Conservation (phyloP, 2,329 filamentous ascomycete genomes). For the Reticulascus tulasneorum region DNA sequence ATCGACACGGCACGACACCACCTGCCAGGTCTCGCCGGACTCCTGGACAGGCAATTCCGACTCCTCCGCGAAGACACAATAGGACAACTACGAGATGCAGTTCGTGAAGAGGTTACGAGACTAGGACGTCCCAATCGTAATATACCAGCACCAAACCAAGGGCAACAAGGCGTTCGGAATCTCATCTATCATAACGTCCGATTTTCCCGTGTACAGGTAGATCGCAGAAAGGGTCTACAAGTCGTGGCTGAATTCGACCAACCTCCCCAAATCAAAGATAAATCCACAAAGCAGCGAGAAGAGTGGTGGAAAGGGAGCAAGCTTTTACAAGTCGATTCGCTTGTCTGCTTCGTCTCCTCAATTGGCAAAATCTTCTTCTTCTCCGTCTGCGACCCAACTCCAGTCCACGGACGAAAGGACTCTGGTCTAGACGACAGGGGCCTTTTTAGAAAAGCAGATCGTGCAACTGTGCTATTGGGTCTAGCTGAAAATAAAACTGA, state of each 20-base stretch:
- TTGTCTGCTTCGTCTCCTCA: conserved; percentile 45
- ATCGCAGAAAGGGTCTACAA: conserved; percentile 39
- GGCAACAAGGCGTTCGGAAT: too few species aligned
- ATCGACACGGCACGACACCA: conserved; percentile 30
- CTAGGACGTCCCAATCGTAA: too few species aligned
- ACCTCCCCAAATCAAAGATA: conserved; percentile 24
- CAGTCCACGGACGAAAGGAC: too few species aligned
- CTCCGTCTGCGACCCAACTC: too few species aligned
- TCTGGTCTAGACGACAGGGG: too few species aligned
- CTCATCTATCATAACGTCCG: too few species aligned
- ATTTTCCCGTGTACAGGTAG: too few species aligned
- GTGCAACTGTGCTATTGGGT: too few species aligned
- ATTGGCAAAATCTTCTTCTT: conserved; percentile 35
- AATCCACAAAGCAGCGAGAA: conserved; percentile 25
- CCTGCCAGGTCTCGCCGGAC: conserved; percentile 36
- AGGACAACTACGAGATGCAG: conserved; percentile 46
- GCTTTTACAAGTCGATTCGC: conserved; percentile 42
- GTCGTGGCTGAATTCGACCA: conserved; percentile 42
- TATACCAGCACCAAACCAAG: too few species aligned
- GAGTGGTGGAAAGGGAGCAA: conserved; percentile 49
- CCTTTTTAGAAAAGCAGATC: too few species aligned
- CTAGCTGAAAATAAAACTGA: too few species aligned
- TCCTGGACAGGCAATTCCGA: conserved; percentile 52
- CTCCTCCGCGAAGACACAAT: conserved; percentile 53
- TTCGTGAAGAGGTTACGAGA: conserved; percentile 37